Evolutionary conservation across 73 alveolate genomes (phyloP).

Genomic region (Urostyla sp.): DNA sequence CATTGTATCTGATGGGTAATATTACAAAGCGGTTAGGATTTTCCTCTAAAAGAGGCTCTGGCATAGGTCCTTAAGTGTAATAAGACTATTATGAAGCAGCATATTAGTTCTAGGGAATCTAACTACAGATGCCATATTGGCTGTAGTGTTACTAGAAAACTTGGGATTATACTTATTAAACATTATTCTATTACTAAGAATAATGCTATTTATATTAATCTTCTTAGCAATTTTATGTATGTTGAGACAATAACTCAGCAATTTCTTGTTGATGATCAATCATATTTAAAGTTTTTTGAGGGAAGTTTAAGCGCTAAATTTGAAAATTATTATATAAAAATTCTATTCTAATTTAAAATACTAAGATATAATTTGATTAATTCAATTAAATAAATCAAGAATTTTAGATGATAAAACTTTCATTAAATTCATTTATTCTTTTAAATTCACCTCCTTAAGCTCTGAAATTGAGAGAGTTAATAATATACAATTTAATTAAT

Average conservation of each 20-base stretch:
- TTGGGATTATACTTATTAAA: too few relatives aligned
- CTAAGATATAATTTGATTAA: too few relatives aligned
- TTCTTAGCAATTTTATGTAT: neutral
- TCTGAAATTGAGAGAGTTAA: too few relatives aligned
- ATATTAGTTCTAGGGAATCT: neutral
- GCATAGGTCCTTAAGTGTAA: constrained; percentile 61
- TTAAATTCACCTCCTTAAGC: too few relatives aligned
- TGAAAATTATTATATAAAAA: constrained; percentile 40
- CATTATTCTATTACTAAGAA: constrained; percentile 24
- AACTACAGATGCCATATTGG: too few relatives aligned
- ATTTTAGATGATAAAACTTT: too few relatives aligned
- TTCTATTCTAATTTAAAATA: too few relatives aligned
- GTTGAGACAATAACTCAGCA: constrained; percentile 52
- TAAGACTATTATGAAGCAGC: neutral
- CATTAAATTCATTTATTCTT: too few relatives aligned
- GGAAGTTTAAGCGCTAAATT: constrained; percentile 53
- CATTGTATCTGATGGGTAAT: constrained; percentile 92
- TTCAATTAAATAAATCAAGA: too few relatives aligned
- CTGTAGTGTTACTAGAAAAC: too few relatives aligned
- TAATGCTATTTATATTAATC: constrained; percentile 1
- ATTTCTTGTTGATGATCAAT: constrained; percentile 64
- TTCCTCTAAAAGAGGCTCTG: constrained; percentile 84
- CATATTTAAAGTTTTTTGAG: neutral
- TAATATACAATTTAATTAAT: too few relatives aligned
- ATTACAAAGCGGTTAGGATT: constrained; percentile 90